These are phyloP conservation scores for Pilasporangium apinafurcum DNA, from an alignment of 352 stramenopile genomes.

Conservation along the genomic window DNA sequence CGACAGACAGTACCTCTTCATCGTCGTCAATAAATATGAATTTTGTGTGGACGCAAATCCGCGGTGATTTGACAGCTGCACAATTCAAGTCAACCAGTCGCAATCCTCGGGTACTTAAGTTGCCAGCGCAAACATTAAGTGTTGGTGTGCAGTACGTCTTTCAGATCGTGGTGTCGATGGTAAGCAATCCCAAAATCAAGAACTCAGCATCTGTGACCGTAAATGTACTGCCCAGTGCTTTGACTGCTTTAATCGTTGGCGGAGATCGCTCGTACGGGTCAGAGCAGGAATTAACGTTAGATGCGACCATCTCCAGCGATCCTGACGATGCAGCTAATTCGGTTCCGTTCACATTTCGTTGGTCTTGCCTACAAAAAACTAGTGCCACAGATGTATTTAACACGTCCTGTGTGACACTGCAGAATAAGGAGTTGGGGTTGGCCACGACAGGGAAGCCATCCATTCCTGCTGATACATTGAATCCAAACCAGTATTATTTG, in stretches of 20 bases:
- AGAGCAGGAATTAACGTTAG: conserved; percentile 39
- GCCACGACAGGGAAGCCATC: conserved; percentile 19
- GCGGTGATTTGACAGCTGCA: conserved; percentile 22
- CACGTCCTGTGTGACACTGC: conserved; percentile 15
- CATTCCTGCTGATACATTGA: conserved; percentile 31
- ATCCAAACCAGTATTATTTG: conserved; percentile 44
- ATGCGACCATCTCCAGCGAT: conserved; percentile 45
- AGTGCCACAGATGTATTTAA: conserved; percentile 19
- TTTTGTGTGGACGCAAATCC: conserved; percentile 44
- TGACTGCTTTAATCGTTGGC: conserved; percentile 27
- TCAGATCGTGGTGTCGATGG: conserved; percentile 44
- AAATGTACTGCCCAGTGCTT: conserved; percentile 25
- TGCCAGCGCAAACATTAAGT: conserved; percentile 36
- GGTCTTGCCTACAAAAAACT: conserved; percentile 27
- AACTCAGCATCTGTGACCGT: conserved; percentile 47
- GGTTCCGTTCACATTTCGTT: conserved; percentile 29
- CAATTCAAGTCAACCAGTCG: conserved; percentile 46
- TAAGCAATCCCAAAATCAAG: conserved; percentile 28
- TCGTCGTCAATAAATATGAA: conserved; percentile 34
- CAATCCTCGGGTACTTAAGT: conserved; percentile 46
- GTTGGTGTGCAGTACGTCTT: conserved; percentile 58
- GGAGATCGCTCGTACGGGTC: conserved; percentile 45
- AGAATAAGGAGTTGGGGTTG: conserved; percentile 10
- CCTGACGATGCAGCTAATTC: conserved; percentile 31
- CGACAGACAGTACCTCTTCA: neutral